Conservation (phyloP, 2,329 filamentous ascomycete genomes). For the Penicillium sp. region DNA sequence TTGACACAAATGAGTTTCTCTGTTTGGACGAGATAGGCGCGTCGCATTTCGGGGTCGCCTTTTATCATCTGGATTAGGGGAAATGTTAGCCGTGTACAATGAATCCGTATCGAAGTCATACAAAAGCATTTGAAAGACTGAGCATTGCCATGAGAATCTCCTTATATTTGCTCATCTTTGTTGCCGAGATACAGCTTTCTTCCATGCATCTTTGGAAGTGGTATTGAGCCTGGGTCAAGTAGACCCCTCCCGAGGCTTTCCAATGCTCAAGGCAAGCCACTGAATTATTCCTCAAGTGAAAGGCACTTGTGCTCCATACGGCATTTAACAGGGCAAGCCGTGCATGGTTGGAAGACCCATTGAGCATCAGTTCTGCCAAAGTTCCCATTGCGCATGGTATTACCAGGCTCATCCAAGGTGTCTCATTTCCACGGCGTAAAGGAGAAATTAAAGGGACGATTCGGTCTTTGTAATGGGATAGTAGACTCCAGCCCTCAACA, state of each 20-base stretch:
- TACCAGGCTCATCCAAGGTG: conserved; percentile 12
- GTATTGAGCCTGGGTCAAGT: conserved; percentile 7
- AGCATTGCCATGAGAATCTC: too few relatives aligned
- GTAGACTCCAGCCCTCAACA: conserved; percentile 14
- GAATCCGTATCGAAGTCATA: too few relatives aligned
- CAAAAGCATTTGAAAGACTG: too few relatives aligned
- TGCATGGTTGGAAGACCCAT: background rate
- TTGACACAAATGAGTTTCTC: too few relatives aligned
- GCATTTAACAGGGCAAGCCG: conserved; percentile 13
- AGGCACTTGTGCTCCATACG: conserved; percentile 14
- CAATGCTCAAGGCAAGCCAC: background rate
- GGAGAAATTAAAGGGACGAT: conserved; percentile 14
- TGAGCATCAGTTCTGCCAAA: conserved; percentile 10
- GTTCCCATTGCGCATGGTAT: conserved; percentile 15
- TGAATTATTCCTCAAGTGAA: conserved; percentile 13
- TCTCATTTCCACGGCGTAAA: conserved; percentile 10
- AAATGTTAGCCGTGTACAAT: too few relatives aligned
- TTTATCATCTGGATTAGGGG: too few relatives aligned
- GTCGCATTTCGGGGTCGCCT: too few relatives aligned
- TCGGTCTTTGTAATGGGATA: conserved; percentile 18
- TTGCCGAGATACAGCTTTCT: background rate
- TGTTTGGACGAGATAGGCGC: too few relatives aligned
- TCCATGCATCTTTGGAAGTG: conserved; percentile 11
- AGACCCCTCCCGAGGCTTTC: conserved; percentile 3
- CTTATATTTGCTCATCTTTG: too few relatives aligned